Evolutionary conservation across 208 protist genomes (phyloP).

Genomic region (Tritrichomonas foetus): DNA sequence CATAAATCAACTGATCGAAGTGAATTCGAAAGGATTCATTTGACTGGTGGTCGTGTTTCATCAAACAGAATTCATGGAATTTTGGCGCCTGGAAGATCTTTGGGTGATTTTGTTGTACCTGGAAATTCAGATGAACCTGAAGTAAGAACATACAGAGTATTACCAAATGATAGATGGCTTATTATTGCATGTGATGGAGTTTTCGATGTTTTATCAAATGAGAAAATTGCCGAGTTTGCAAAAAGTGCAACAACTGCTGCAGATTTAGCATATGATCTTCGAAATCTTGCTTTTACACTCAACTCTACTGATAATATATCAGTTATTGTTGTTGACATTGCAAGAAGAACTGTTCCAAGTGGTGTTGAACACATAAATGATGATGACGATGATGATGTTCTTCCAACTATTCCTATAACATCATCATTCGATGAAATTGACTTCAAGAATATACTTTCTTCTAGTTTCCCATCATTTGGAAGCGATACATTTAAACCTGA

Average conservation of each 20-base stretch:
- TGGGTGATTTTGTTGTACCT: background rate
- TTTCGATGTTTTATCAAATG: background rate
- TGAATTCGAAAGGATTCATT: background rate
- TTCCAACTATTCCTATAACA: no score
- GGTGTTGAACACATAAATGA: no score
- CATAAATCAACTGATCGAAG: background rate
- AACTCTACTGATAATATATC: background rate
- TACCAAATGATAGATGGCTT: background rate
- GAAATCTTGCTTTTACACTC: background rate
- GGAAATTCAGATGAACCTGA: background rate
- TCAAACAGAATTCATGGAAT: background rate
- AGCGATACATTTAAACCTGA: no score
- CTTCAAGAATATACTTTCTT: no score
- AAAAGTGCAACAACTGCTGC: background rate
- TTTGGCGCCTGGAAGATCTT: background rate
- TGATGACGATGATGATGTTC: no score
- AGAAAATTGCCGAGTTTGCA: background rate
- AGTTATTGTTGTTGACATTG: background rate
- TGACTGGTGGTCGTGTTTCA: background rate
- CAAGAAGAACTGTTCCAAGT: no score
- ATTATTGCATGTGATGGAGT: conserved; percentile 7
- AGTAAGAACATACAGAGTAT: background rate
- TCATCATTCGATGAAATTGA: no score
- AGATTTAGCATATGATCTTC: background rate
- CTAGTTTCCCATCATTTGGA: no score